Evolutionary conservation across 2,329 filamentous ascomycete species (phyloP), one percentile per base, ranked within the genome.

Genomic region (Cercospora sp.): DNA sequence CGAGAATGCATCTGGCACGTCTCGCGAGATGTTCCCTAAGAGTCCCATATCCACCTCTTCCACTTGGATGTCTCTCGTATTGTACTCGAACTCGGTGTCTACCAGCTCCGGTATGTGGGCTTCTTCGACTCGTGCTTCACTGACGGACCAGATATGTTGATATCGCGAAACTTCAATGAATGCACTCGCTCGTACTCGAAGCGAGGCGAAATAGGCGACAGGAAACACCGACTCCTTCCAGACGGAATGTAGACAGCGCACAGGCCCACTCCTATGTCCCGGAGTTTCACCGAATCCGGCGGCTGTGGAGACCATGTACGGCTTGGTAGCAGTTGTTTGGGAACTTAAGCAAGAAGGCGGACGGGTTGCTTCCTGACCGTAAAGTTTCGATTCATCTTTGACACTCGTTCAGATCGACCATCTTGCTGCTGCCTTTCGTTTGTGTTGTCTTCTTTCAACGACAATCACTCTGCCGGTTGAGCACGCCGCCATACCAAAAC

Each of bases 281-380:
- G 60, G 26, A 45, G 23, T 62, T 51, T 16, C 36, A 28, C 60
- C 60, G 60, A 62, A 62, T 51, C 12, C 60, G 60, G 31, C 33
- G 59, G 33, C 33, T 42, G 36, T 33, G 16, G 13, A 31, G 26
- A 2, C 36, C 16, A 5, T 31, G 55, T 58, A 33, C 12, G 28
- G 8, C 28, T 31, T 18, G 26, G 23, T 10, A 58, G 55, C 16
- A 30, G n/a, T 33, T 58, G 28, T 33, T 33, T 30, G 16, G 16
- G 5, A 33, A 58, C 30, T 58, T 31, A 31, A 58, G 55, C 55
- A 58, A 58, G 55, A 58, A 58, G 28, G 18, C 12, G n/a, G 23
- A 10, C 16, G 48, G 48, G 48, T 53, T 26, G 6, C 48, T 53
- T 26, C 23, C 28, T 23, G 48, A 26, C 20, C 16, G 20, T 26